These are phyloP conservation scores for Globisporangium splendens DNA, from an alignment of 352 stramenopile genomes.

Conservation along the genomic window DNA sequence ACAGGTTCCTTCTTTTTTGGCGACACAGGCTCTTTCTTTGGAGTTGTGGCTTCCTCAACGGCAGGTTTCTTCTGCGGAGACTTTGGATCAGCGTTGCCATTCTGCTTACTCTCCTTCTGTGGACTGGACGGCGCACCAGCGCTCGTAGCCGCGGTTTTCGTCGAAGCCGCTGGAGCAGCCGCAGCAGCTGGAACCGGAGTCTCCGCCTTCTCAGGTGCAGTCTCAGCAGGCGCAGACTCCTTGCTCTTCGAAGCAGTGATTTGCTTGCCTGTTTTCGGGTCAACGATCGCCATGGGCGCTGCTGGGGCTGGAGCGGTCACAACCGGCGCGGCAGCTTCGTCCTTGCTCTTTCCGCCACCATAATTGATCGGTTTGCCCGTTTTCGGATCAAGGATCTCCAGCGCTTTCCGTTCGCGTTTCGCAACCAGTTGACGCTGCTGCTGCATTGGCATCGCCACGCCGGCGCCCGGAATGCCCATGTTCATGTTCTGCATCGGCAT, in stretches of 20 bases:
- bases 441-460: slow-evolving; percentile 28
- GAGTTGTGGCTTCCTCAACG: neutral
- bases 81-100: slow-evolving; percentile 14
- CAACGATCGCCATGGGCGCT: neutral
- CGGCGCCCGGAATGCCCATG: slow-evolving; percentile 37
- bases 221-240: slow-evolving; percentile 1
- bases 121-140: slow-evolving; percentile 9
- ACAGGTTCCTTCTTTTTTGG: slow-evolving; percentile 6
- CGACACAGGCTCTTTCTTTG: slow-evolving; percentile 5
- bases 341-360: slow-evolving; percentile 7
- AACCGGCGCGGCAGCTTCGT: neutral
- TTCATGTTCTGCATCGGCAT: slow-evolving; percentile 44
- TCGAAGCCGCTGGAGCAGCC: slow-evolving; percentile 8
- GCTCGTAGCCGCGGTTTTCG: slow-evolving; percentile 2
- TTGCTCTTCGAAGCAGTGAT: slow-evolving; percentile 11
- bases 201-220: slow-evolving; percentile 18
- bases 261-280: slow-evolving; percentile 12
- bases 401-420: slow-evolving; percentile 44
- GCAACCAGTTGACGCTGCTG: slow-evolving; percentile 29
- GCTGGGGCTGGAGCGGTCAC: slow-evolving; percentile 4
- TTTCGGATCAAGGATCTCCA: slow-evolving; percentile 46
- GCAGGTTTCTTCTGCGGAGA: slow-evolving; percentile 22
- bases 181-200: neutral
- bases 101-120: slow-evolving; percentile 16
- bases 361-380: slow-evolving; percentile 14